These are phyloP conservation scores for Fusarium gaditjirri DNA, from an alignment of 2,329 filamentous ascomycete genomes.

Conservation along the genomic window DNA sequence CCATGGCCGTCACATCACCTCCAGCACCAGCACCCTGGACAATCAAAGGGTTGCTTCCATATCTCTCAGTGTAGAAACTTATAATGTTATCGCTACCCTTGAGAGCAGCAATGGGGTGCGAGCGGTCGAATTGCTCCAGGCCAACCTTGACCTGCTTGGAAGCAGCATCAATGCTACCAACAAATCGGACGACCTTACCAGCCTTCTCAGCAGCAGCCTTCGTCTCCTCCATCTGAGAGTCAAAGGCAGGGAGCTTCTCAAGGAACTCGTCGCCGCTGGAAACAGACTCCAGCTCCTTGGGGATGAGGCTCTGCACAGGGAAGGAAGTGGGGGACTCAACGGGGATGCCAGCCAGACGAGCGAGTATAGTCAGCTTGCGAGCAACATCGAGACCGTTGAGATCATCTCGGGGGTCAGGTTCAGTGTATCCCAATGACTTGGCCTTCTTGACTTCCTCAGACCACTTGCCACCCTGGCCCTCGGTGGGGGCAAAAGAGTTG, in stretches of 20 bases:
- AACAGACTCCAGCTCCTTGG: constrained; percentile 82
- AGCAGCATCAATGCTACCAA: constrained; percentile 91
- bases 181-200: constrained; percentile 93
- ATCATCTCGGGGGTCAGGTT: constrained; percentile 87
- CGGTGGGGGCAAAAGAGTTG: constrained; percentile 91
- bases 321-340: constrained; percentile 88
- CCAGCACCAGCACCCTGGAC: constrained; percentile 95
- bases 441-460: constrained; percentile 92
- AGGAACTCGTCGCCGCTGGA: constrained; percentile 88
- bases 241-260: constrained; percentile 80
- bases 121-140: constrained; percentile 86
- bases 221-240: constrained; percentile 87
- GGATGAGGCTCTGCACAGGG: constrained; percentile 93
- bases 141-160: constrained; percentile 88
- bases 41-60: constrained; percentile 90
- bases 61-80: constrained; percentile 96
- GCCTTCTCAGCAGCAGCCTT: constrained; percentile 87
- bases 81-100: constrained; percentile 99
- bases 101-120: constrained; percentile 90
- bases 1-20: constrained; percentile 97
- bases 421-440: constrained; percentile 91
- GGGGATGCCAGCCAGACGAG: constrained; percentile 82
- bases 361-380: constrained; percentile 95
- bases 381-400: constrained; percentile 91
- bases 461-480: constrained; percentile 81